A percentile compares a stretch with the other conserved stretches of the same genome.
These are phyloP conservation scores for Pulveroboletus sp. DNA, from an alignment of 1,284 basidiomycete genomes.

Conservation along the genomic window DNA sequence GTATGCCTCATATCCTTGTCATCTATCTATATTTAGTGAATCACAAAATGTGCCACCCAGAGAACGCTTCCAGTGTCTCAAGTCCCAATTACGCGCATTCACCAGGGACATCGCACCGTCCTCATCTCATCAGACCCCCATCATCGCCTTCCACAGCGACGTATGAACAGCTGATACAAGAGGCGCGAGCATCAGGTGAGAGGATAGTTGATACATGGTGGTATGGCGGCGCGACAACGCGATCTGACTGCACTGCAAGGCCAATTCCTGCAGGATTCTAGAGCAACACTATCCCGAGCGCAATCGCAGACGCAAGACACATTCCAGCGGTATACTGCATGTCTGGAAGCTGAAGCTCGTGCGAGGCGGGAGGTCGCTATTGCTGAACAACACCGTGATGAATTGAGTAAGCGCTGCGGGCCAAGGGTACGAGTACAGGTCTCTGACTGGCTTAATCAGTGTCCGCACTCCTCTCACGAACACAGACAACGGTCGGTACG, in stretches of 20 bases:
- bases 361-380: slow-evolving; percentile 58
- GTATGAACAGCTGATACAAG: slow-evolving; percentile 32
- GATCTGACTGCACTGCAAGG: slow-evolving; percentile 28
- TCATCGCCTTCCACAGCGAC: slow-evolving; percentile 32
- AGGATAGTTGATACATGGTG: slow-evolving; percentile 2
- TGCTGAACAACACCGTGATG: slow-evolving; percentile 67
- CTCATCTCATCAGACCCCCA: slow-evolving; percentile 30
- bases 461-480: slow-evolving; percentile 49
- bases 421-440: slow-evolving; percentile 11
- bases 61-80: slow-evolving; percentile 29
- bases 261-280: slow-evolving; percentile 38
- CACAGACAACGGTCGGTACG: slow-evolving; percentile 39
- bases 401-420: slow-evolving; percentile 49
- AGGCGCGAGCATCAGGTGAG: slow-evolving; percentile 34
- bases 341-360: slow-evolving; percentile 61
- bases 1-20: slow-evolving; percentile 26
- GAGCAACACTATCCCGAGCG: slow-evolving; percentile 44
- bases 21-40: slow-evolving; percentile 4
- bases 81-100: slow-evolving; percentile 33
- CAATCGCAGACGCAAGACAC: slow-evolving; percentile 71
- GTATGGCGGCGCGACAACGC: slow-evolving; percentile 2
- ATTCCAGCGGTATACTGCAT: slow-evolving; percentile 63
- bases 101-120: slow-evolving; percentile 29
- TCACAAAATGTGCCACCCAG: slow-evolving; percentile 13
- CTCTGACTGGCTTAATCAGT: slow-evolving; percentile 35